Evolutionary conservation across 2,329 filamentous ascomycete species (phyloP).

Genomic region (Nemania diffusa): DNA sequence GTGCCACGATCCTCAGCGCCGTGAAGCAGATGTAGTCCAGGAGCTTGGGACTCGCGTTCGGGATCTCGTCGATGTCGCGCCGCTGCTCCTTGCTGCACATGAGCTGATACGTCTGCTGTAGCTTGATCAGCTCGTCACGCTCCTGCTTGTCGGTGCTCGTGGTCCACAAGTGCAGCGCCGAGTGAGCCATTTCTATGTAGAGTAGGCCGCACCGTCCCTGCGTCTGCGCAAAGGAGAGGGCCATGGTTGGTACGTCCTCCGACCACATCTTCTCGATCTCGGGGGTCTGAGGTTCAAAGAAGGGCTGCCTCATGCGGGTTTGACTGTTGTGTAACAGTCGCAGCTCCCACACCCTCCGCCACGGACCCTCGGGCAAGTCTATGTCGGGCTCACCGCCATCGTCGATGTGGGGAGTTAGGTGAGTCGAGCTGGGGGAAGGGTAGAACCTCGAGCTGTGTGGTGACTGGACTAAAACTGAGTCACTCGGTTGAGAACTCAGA

Average conservation of each 20-base stretch:
- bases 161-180: constrained; percentile 53
- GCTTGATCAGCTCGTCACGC: constrained; percentile 45
- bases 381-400: constrained; percentile 41
- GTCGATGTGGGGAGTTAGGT: constrained; percentile 36
- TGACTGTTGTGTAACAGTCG: constrained; percentile 52
- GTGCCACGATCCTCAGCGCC: constrained; percentile 51
- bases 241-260: constrained; percentile 50
- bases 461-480: constrained; percentile 33
- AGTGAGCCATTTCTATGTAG: constrained; percentile 51
- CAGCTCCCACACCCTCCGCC: constrained; percentile 53
- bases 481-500: constrained; percentile 27
- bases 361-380: constrained; percentile 50
- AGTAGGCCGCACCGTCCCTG: constrained; percentile 49
- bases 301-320: constrained; percentile 46
- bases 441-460: constrained; percentile 38
- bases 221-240: constrained; percentile 46
- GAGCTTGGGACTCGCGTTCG: constrained; percentile 38
- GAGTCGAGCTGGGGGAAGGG: constrained; percentile 41
- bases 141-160: constrained; percentile 41
- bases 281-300: constrained; percentile 37
- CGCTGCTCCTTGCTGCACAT: constrained; percentile 53
- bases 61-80: constrained; percentile 49
- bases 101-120: constrained; percentile 53
- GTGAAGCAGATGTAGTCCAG: constrained; percentile 52
- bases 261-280: constrained; percentile 47